Base-by-base conservation (phyloP, 495 filamentous ascomycete species). In the Hamigera avellanea region DNA sequence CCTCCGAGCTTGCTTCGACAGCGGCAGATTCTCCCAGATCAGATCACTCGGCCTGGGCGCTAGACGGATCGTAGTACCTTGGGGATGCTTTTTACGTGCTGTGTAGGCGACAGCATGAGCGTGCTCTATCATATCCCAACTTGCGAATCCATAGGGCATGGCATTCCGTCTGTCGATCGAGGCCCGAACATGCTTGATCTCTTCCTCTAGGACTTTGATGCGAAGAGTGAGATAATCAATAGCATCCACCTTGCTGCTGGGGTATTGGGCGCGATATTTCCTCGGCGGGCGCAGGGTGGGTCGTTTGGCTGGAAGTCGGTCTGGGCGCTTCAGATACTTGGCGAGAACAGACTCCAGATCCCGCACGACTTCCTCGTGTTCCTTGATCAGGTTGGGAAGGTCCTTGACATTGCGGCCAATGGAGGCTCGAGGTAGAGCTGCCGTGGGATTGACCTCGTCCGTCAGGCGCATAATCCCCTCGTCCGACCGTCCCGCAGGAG, bases 81-180 rank as follows among this genome's bases (percentile, higher is more conserved):
- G 70, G 3, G 83, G 83, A 42, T 82, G 78, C 60, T 87, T 93
- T 14, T 78, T 81, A 36, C 78, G 79, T 17, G 81, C 70, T 8
- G 75, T 72, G 61, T 81, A 89, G 9, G 89, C 91, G 42, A 93
- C 83, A 6, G 76, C 75, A 52, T 98, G 91, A 2, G 93, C 87
- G 31, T 89, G 81, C 25, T 78, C 71, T 35, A 96, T 93, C 34
- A 73, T 79, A 19, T 86, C 78, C 62, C 87, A 96, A 42, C 85
- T 93, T 7, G 91, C 86, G 57, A 98, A 98, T 1, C 91, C 91
- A 56, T 84, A 98, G 1, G 83, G 73, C 72, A 93, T 81, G 19
- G 86, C 76, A 48, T 87, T 81, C 21, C 88, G 75, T 51, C 78
- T 83, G 54, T 96, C 89, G 25, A 96, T 76, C 2, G 75, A 77